A percentile compares a stretch with the other conserved stretches of the same genome.
These are phyloP conservation scores for Rhododendron vialii DNA, from an alignment of 148 eudicot species.

Conservation along the genomic window DNA sequence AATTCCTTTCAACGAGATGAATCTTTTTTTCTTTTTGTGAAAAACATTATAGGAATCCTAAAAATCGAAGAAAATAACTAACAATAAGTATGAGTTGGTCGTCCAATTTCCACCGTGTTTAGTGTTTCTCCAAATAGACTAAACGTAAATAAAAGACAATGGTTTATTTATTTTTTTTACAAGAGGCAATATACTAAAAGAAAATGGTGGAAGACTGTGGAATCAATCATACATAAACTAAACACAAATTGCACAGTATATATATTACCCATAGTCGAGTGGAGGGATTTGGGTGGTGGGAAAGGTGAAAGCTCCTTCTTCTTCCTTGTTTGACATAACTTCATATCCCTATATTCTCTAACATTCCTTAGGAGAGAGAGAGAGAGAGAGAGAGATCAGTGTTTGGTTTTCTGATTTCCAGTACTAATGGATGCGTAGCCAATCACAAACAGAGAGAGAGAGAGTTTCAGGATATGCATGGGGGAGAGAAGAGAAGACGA, in stretches of 20 bases:
- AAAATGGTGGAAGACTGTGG: not conserved
- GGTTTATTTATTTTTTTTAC: no score
- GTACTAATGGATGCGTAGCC: not conserved
- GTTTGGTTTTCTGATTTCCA: constrained; percentile 1
- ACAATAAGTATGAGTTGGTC: no score
- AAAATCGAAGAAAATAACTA: not conserved
- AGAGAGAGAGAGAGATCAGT: not conserved
- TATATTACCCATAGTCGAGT: constrained; percentile 30
- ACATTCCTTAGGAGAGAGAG: not conserved
- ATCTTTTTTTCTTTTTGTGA: not conserved
- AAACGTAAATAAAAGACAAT: not conserved
- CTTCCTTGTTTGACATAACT: constrained; percentile 11
- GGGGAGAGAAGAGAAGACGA: constrained; percentile 15
- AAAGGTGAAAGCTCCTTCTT: constrained; percentile 23
- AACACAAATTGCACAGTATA: not conserved
- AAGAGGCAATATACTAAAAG: not conserved
- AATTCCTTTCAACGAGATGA: not conserved
- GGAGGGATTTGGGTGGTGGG: constrained; percentile 22
- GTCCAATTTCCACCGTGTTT: not conserved
- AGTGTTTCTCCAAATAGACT: not conserved
- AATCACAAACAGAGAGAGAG: not conserved
- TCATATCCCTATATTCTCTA: not conserved
- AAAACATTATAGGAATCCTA: not conserved
- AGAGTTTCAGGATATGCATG: not conserved
- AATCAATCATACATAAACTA: not conserved